These are phyloP conservation scores for Phaseolus coccineus DNA, from an alignment of 331 rosid species.

Conservation along the genomic window DNA sequence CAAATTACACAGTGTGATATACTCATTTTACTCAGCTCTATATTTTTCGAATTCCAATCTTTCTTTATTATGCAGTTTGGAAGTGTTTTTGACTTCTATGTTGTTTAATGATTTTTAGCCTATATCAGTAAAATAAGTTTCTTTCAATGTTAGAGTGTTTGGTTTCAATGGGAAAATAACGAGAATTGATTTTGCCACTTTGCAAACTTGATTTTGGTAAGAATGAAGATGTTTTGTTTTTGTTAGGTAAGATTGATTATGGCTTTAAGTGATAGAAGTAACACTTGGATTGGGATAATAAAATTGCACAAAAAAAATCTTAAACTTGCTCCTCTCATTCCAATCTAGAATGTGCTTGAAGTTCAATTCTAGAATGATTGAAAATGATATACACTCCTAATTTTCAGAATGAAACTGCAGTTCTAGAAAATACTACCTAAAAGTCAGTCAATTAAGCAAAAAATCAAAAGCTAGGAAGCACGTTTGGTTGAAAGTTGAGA, in stretches of 20 bases:
- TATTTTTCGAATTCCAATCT: conserved; percentile 20
- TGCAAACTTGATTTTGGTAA: background rate
- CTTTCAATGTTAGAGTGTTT: background rate
- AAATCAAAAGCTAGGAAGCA: no score
- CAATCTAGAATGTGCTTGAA: no score
- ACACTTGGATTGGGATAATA: background rate
- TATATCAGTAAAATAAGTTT: background rate
- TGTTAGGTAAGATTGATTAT: background rate
- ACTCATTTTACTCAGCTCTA: conserved; percentile 1
- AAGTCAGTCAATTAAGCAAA: no score
- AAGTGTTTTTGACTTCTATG: conserved; percentile 21
- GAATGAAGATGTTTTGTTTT: background rate
- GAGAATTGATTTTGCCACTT: background rate
- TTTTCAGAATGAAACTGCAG: background rate
- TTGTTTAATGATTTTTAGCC: conserved; percentile 22
- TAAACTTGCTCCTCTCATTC: no score
- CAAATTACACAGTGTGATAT: conserved; percentile 15
- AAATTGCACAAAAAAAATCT: background rate
- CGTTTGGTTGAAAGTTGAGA: background rate
- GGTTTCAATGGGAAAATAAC: background rate
- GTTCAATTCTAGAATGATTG: background rate
- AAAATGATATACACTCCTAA: background rate
- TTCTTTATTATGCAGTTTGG: conserved; percentile 28
- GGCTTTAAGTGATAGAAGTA: background rate
- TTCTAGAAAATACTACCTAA: no score